These are phyloP conservation scores for Dactylellina leptospora DNA, from an alignment of 2,329 filamentous ascomycete species.

Conservation along the genomic window DNA sequence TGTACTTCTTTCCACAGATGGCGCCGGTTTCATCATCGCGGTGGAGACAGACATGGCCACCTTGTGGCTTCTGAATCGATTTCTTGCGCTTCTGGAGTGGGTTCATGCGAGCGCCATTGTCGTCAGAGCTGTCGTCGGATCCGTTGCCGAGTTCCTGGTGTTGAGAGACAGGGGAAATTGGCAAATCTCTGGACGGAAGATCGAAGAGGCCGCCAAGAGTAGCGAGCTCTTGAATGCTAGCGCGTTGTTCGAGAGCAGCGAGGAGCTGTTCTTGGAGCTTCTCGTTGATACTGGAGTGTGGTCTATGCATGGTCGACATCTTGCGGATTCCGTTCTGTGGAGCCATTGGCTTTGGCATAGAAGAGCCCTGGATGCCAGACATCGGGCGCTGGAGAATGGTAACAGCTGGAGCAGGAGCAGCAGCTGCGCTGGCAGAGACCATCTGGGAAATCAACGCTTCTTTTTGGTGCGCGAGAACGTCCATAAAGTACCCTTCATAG, in stretches of 20 bases:
- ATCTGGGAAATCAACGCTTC: conserved; percentile 68
- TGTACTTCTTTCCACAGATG: conserved; percentile 89
- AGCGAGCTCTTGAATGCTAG: conserved; percentile 47
- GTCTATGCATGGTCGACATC: conserved; percentile 54
- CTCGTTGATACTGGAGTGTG: conserved; percentile 48
- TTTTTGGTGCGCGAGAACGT: conserved; percentile 81
- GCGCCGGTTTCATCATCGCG: conserved; percentile 90
- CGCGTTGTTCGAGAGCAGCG: conserved; percentile 46
- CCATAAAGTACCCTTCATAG: conserved; percentile 95
- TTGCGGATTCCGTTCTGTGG: conserved; percentile 54
- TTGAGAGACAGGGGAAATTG: conserved; percentile 57
- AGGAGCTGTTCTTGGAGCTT: conserved; percentile 52
- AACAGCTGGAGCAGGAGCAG: conserved; percentile 12
- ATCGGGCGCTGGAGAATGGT: conserved; percentile 30
- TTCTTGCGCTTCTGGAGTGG: conserved; percentile 68
- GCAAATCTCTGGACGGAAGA: conserved; percentile 34
- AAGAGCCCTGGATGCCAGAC: conserved; percentile 55
- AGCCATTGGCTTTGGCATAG: conserved; percentile 44
- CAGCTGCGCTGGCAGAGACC: conserved; percentile 63
- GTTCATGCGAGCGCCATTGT: conserved; percentile 27
- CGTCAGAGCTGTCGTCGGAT: conserved; percentile 49
- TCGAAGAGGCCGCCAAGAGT: conserved; percentile 40
- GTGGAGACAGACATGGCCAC: conserved; percentile 88
- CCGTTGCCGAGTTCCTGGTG: conserved; percentile 65
- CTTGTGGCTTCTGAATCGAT: conserved; percentile 67